phyloP scores from a whole-genome alignment of 371 early-diverging fungal genomes.

The Apophysomyces elegans region DNA sequence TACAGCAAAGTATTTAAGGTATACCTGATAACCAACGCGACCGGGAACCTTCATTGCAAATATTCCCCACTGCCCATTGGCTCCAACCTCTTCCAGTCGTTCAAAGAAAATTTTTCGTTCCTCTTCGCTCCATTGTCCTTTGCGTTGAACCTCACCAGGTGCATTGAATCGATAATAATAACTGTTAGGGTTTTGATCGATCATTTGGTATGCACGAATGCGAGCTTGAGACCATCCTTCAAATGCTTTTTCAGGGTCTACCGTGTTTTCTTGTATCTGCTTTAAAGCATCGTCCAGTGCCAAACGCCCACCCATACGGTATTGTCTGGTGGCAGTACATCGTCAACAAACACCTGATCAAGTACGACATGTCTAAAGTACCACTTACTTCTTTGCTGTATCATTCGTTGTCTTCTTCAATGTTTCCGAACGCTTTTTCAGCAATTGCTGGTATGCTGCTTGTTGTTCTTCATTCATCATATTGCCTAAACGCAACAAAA shows the following conservation, averaged over 20 bases:
- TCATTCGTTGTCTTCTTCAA: slow-evolving; percentile 79
- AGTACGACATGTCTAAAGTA: neutral
- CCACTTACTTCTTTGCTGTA: slow-evolving; percentile 71
- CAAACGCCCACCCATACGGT: slow-evolving; percentile 79
- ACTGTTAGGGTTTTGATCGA: slow-evolving; percentile 89
- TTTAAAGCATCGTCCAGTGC: slow-evolving; percentile 86
- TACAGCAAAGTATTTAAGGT: neutral
- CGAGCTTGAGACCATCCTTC: slow-evolving; percentile 93
- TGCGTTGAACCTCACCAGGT: slow-evolving; percentile 90
- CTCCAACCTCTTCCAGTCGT: slow-evolving; percentile 81
- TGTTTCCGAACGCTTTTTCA: slow-evolving; percentile 81
- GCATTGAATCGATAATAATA: slow-evolving; percentile 98
- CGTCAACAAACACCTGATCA: too few relatives aligned
- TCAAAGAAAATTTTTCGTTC: slow-evolving; percentile 82
- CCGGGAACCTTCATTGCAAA: slow-evolving; percentile 94
- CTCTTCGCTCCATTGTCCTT: slow-evolving; percentile 83
- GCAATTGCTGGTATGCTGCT: slow-evolving; percentile 78
- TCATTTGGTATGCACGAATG: slow-evolving; percentile 83
- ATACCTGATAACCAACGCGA: slow-evolving; percentile 91
- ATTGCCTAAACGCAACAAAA: slow-evolving; percentile 15
- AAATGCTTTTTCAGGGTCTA: slow-evolving; percentile 71
- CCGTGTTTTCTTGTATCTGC: slow-evolving; percentile 72
- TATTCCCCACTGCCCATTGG: slow-evolving; percentile 93
- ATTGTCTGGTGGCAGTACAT: slow-evolving; percentile 42
- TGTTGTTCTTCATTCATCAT: slow-evolving; percentile 80